A percentile compares a stretch with the other conserved stretches of the same genome.
phyloP scores from a whole-genome alignment of 805 yeast genomes.

The Kluyveromyces siamensis region DNA sequence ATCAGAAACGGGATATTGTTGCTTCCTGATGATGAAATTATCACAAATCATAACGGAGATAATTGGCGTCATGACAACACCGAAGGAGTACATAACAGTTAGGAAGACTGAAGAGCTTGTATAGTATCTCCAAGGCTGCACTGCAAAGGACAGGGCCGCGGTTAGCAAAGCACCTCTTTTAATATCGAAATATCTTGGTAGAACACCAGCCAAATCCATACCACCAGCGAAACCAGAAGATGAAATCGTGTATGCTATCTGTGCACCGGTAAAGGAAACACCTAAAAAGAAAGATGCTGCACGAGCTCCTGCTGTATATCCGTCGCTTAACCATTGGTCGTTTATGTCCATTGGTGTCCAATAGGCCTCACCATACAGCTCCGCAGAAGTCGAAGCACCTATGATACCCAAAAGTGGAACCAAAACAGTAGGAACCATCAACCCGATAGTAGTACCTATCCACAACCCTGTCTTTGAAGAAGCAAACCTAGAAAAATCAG shows the following conservation, averaged over 20 bases:
- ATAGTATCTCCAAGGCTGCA: constrained; percentile 34
- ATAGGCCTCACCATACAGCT: constrained; percentile 27
- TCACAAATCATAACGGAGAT: constrained; percentile 34
- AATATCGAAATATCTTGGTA: constrained; percentile 34
- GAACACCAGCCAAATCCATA: constrained; percentile 34
- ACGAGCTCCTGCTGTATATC: constrained; percentile 30
- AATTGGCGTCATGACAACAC: constrained; percentile 32
- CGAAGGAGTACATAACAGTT: constrained; percentile 32
- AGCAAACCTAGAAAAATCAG: constrained; percentile 34
- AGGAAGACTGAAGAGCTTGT: constrained; percentile 30
- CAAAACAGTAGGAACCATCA: constrained; percentile 32
- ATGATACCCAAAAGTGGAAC: constrained; percentile 37
- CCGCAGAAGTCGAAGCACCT: constrained; percentile 32
- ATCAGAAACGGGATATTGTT: constrained; percentile 28
- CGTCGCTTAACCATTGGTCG: constrained; percentile 19
- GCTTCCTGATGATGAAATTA: constrained; percentile 30
- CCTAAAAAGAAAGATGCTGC: constrained; percentile 36
- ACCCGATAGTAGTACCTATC: constrained; percentile 28
- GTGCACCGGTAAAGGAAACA: constrained; percentile 30
- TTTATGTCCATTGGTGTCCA: constrained; percentile 34
- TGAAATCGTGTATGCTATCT: constrained; percentile 32
- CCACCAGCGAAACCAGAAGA: constrained; percentile 36
- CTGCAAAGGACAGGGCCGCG: constrained; percentile 29
- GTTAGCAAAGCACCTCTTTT: constrained; percentile 32
- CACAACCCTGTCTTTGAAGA: constrained; percentile 25